A percentile compares a stretch with the other conserved stretches of the same genome.
Conservation (phyloP, 768 basidiomycete genomes). For the Lactarius sanguifluus region DNA sequence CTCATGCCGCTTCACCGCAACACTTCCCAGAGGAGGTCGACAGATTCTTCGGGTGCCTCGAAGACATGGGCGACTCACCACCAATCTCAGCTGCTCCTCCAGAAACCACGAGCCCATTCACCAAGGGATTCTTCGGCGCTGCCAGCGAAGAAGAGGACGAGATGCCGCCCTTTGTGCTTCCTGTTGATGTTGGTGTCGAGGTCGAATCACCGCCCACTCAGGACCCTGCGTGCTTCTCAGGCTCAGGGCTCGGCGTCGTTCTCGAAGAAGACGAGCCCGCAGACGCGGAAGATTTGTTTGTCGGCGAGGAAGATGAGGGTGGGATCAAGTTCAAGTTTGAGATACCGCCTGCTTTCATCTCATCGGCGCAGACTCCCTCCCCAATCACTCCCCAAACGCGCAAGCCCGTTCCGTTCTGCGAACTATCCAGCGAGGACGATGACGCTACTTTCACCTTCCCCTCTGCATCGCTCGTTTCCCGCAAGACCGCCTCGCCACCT, state of each 20-base stretch:
- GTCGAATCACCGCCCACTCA: constrained; percentile 33
- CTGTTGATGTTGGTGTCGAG: constrained; percentile 44
- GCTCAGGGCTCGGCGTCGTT: constrained; percentile 41
- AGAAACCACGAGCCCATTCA: constrained; percentile 55
- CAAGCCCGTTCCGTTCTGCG: constrained; percentile 21
- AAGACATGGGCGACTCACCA: constrained; percentile 52
- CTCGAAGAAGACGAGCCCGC: constrained; percentile 48
- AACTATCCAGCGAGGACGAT: constrained; percentile 31
- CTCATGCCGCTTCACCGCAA: constrained; percentile 26
- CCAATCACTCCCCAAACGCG: constrained; percentile 26
- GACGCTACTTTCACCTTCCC: constrained; percentile 30
- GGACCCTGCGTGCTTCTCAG: constrained; percentile 38
- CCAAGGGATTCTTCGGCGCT: constrained; percentile 48
- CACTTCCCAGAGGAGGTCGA: constrained; percentile 55
- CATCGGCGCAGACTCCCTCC: constrained; percentile 24
- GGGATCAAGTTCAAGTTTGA: constrained; percentile 77
- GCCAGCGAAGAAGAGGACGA: constrained; percentile 49
- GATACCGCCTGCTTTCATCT: constrained; percentile 46
- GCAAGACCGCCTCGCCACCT: constrained; percentile 17
- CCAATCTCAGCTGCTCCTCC: constrained; percentile 39
- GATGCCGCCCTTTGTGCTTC: constrained; percentile 49
- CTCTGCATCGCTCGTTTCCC: constrained; percentile 10
- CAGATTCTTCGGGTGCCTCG: constrained; percentile 72
- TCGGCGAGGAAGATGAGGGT: constrained; percentile 57
- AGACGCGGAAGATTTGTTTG: constrained; percentile 48